Conservation (phyloP, 2,329 filamentous ascomycete species). For the Penicillium oxalicum region DNA sequence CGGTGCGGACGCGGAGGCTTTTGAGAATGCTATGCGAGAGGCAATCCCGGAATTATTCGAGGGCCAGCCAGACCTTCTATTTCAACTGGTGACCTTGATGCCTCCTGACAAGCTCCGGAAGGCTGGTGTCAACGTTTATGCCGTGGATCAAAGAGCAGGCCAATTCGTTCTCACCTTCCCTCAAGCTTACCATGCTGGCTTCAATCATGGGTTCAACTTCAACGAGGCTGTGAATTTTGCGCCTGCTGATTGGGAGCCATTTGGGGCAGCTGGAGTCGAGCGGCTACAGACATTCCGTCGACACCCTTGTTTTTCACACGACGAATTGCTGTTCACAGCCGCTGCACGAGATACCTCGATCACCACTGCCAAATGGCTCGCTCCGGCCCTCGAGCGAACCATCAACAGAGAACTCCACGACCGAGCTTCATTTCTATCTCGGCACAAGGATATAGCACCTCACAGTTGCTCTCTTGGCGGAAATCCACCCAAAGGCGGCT, state of each 20-base stretch:
- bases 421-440: constrained; percentile 61
- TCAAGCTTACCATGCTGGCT: constrained; percentile 93
- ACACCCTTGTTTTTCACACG: constrained; percentile 95
- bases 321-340: constrained; percentile 87
- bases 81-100: constrained; percentile 92
- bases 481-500: constrained; percentile 42
- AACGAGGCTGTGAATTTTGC: constrained; percentile 99
- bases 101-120: constrained; percentile 90
- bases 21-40: constrained; percentile 90
- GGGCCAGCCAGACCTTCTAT: constrained; percentile 90
- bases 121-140: constrained; percentile 87
- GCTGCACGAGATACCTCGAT: constrained; percentile 75
- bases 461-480: constrained; percentile 52
- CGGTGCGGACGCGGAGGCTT: constrained; percentile 85
- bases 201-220: constrained; percentile 98
- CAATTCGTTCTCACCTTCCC: constrained; percentile 97
- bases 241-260: constrained; percentile 90
- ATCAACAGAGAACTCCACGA: constrained; percentile 65
- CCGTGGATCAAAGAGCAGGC: constrained; percentile 89
- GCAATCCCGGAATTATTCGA: constrained; percentile 95
- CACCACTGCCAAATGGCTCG: constrained; percentile 90
- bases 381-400: constrained; percentile 76
- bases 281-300: constrained; percentile 79
- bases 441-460: constrained; percentile 52
- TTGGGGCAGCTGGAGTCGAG: constrained; percentile 77